Conservation (phyloP, 768 basidiomycete species). For the Rhizopogon vesiculosus region DNA sequence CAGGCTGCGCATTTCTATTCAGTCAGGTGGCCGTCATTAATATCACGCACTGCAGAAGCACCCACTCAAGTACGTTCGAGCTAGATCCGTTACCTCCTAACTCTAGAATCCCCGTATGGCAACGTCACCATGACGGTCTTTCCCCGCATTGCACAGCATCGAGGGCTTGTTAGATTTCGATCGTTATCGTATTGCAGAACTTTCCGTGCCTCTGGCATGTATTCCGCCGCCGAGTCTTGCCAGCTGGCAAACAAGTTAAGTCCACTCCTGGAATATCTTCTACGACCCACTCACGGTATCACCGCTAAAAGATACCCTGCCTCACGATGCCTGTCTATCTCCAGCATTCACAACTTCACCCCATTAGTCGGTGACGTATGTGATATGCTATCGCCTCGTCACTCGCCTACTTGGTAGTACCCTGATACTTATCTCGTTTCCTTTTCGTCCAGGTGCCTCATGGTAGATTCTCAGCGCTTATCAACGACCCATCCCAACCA, state of each 20-base stretch:
- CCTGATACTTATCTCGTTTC: background rate
- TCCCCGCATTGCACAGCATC: constrained; percentile 1
- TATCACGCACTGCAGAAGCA: background rate
- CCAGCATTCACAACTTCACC: background rate
- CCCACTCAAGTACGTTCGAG: background rate
- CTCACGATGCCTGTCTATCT: background rate
- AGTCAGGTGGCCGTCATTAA: constrained; percentile 1
- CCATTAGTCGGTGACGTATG: background rate
- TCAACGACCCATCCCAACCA: background rate
- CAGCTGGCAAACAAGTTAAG: background rate
- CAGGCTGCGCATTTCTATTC: background rate
- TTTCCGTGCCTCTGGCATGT: background rate
- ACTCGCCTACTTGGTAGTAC: background rate
- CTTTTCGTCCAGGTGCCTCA: background rate
- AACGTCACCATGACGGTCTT: background rate
- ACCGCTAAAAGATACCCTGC: background rate
- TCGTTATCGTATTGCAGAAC: background rate
- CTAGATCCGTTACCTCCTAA: constrained; percentile 1
- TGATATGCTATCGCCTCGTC: background rate
- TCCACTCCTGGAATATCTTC: background rate
- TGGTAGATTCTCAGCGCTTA: constrained; percentile 1
- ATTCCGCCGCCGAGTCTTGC: background rate
- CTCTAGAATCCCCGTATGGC: background rate
- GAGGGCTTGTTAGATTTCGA: background rate
- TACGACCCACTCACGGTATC: background rate